A percentile compares a stretch with the other conserved stretches of the same genome.
phyloP scores from a whole-genome alignment of 2,329 filamentous ascomycete species.

The Lachnellula occidentalis region DNA sequence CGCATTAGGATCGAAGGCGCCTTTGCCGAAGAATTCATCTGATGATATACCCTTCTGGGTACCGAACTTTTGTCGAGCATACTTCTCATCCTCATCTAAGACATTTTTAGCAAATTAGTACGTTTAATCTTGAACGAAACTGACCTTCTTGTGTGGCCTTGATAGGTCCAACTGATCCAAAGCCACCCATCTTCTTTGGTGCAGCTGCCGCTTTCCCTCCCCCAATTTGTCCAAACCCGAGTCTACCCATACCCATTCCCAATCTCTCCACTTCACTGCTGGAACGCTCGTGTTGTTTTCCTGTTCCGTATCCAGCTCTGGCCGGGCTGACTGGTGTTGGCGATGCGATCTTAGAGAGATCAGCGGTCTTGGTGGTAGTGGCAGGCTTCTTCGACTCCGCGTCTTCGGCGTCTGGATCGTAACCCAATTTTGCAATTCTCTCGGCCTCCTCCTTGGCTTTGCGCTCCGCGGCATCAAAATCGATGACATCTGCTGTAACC shows the following conservation, averaged over 20 bases:
- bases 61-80: constrained; percentile 84
- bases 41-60: constrained; percentile 93
- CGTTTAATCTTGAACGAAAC: not conserved
- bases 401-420: constrained; percentile 82
- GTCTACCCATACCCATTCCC: constrained; percentile 53
- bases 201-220: constrained; percentile 34
- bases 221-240: constrained; percentile 31
- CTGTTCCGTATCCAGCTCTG: constrained; percentile 57
- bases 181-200: constrained; percentile 62
- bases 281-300: constrained; percentile 53
- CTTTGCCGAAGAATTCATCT: constrained; percentile 96
- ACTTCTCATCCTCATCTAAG: constrained; percentile 72
- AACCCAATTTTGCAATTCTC: constrained; percentile 89
- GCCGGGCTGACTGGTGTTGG: constrained; percentile 71
- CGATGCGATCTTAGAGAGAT: constrained; percentile 57
- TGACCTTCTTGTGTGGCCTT: constrained; percentile 66
- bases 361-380: constrained; percentile 33
- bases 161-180: constrained; percentile 76
- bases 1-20: constrained; percentile 71
- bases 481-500: constrained; percentile 70
- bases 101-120: constrained; percentile 22
- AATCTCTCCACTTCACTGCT: constrained; percentile 80
- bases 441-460: constrained; percentile 97
- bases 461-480: constrained; percentile 96
- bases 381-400: constrained; percentile 40